These are phyloP conservation scores for Groenewaldozyma auringiensis DNA, from an alignment of 1,139 yeast genomes.

Conservation along the genomic window DNA sequence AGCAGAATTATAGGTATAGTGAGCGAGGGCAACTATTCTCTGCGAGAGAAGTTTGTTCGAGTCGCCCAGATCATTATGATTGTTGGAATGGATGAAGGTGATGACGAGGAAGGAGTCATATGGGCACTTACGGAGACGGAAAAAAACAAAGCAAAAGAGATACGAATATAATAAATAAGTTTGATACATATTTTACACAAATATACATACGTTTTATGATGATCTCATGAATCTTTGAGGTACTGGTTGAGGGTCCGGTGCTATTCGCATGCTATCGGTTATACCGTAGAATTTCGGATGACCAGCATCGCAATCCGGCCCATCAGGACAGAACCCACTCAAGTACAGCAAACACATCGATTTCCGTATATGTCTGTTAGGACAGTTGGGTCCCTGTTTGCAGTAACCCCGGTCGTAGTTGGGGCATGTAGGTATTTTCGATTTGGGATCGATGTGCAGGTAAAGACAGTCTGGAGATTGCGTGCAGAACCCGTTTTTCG, in stretches of 20 bases:
- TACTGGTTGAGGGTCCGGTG: slow-evolving; percentile 24
- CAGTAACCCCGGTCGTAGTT: slow-evolving; percentile 87
- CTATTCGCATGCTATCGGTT: slow-evolving; percentile 33
- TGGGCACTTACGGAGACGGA: slow-evolving; percentile 82
- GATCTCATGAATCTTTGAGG: slow-evolving; percentile 11
- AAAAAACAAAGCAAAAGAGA: slow-evolving; percentile 44
- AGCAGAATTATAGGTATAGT: slow-evolving; percentile 50
- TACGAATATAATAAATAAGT: slow-evolving; percentile 17
- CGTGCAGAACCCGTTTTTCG: slow-evolving; percentile 85
- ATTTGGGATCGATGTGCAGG: slow-evolving; percentile 82
- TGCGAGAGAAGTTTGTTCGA: slow-evolving; percentile 70
- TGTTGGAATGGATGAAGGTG: slow-evolving; percentile 80
- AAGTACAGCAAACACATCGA: slow-evolving; percentile 74
- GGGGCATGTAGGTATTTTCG: slow-evolving; percentile 79
- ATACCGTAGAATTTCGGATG: slow-evolving; percentile 37
- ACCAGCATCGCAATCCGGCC: slow-evolving; percentile 36
- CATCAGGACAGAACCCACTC: slow-evolving; percentile 85
- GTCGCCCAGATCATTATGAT: slow-evolving; percentile 78
- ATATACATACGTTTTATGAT: neutral
- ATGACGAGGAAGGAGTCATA: slow-evolving; percentile 51
- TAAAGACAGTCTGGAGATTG: slow-evolving; percentile 93
- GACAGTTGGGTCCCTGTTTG: slow-evolving; percentile 84
- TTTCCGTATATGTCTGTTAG: slow-evolving; percentile 72
- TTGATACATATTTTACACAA: neutral
- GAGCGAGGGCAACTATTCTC: slow-evolving; percentile 41